Evolutionary conservation across 768 basidiomycete genomes (phyloP).

Genomic region (Rhodosporidiobolus sp.): DNA sequence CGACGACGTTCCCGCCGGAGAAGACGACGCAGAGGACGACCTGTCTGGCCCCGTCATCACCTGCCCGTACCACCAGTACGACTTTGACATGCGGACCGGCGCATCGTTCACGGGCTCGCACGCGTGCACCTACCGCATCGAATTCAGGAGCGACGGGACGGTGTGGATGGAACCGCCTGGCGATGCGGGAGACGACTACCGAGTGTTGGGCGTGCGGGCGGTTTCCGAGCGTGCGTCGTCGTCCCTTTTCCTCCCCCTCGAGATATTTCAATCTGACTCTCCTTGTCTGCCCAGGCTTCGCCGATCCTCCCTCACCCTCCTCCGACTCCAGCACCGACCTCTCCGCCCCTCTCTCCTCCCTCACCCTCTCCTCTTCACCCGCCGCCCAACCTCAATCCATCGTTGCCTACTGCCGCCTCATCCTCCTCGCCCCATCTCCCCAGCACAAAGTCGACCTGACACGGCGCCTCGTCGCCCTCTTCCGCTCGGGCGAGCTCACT

Average conservation of each 20-base stretch:
- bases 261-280: background rate
- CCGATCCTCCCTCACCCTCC: constrained; percentile 59
- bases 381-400: constrained; percentile 58
- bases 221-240: constrained; percentile 65
- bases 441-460: constrained; percentile 61
- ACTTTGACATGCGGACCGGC: constrained; percentile 68
- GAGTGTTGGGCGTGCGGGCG: constrained; percentile 64
- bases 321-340: constrained; percentile 26
- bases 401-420: constrained; percentile 73
- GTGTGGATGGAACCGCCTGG: constrained; percentile 65
- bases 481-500: constrained; percentile 65
- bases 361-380: constrained; percentile 14
- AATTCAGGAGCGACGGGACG: constrained; percentile 50
- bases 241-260: too few relatives aligned
- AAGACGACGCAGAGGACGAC: background rate
- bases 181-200: constrained; percentile 56
- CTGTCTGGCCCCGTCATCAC: constrained; percentile 14
- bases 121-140: constrained; percentile 65
- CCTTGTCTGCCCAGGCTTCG: constrained; percentile 56
- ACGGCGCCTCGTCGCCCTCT: constrained; percentile 64
- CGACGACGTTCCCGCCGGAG: background rate
- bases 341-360: constrained; percentile 10
- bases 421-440: constrained; percentile 71
- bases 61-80: constrained; percentile 52
- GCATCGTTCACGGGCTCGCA: constrained; percentile 66